Conservation (phyloP, 148 eudicot species). For the Heliamphora exappendiculata region DNA sequence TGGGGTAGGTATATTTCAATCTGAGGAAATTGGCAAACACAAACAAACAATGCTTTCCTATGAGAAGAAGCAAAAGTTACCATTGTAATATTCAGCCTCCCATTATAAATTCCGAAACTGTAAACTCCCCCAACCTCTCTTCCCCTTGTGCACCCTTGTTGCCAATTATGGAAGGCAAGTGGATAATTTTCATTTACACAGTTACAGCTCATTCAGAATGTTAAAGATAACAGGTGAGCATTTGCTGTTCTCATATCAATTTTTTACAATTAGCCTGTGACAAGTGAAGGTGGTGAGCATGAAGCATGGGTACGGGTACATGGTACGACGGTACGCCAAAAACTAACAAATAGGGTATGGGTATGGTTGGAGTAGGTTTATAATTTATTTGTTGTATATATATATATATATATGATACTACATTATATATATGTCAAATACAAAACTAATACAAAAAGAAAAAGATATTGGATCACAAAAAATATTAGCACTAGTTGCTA, state of each 20-base stretch:
- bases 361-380: too few relatives aligned
- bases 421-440: too few relatives aligned
- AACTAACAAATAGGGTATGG: too few relatives aligned
- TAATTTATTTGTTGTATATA: too few relatives aligned
- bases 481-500: too few relatives aligned
- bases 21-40: neutral
- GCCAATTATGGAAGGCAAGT: neutral
- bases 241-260: neutral
- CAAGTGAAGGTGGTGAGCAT: neutral
- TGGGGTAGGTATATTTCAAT: neutral
- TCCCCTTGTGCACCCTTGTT: neutral
- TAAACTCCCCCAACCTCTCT: slow-evolving; percentile 4
- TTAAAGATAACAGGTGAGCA: neutral
- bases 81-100: neutral
- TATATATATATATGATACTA: too few relatives aligned
- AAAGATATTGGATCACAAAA: too few relatives aligned
- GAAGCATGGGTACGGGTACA: too few relatives aligned
- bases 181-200: neutral
- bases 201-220: neutral
- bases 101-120: neutral
- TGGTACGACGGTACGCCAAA: too few relatives aligned
- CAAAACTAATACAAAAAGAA: too few relatives aligned
- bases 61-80: neutral
- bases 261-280: neutral
- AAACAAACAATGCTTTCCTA: neutral